Conservation (phyloP, 305 asterid genomes). For the Fraxinus velutina region DNA sequence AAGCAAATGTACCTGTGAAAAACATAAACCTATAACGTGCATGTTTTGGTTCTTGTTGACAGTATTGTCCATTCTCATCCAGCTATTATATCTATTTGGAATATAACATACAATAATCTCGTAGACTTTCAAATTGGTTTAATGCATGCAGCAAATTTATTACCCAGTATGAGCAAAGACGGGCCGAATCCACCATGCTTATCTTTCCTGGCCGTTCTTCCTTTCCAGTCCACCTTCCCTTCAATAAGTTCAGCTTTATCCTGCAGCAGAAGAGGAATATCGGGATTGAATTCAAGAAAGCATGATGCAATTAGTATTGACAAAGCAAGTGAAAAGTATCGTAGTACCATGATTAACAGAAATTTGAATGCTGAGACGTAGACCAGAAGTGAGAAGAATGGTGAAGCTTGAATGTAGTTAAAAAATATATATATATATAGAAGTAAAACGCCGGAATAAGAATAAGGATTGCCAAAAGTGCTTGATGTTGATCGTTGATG, state of each 20-base stretch:
- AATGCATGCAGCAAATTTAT: neutral
- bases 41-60: neutral
- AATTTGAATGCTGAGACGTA: neutral
- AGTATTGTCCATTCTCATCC: neutral
- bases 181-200: slow-evolving; percentile 62
- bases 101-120: neutral
- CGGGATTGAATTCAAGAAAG: neutral
- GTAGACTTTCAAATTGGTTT: neutral
- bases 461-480: slow-evolving; percentile 5
- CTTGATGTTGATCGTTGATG: neutral
- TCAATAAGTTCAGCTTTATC: slow-evolving; percentile 41
- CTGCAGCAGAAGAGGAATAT: slow-evolving; percentile 17
- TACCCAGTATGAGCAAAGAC: slow-evolving; percentile 53
- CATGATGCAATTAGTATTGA: neutral
- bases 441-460: neutral
- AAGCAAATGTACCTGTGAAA: slow-evolving; percentile 41
- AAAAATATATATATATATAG: neutral
- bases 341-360: slow-evolving; percentile 10
- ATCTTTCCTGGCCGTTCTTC: slow-evolving; percentile 47
- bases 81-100: neutral
- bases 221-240: slow-evolving; percentile 80
- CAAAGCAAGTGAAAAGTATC: neutral
- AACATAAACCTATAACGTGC: neutral
- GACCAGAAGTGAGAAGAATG: slow-evolving; percentile 10
- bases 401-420: slow-evolving; percentile 11